phyloP scores from a whole-genome alignment of 208 protist genomes.

The Trypanosoma cruzi region DNA sequence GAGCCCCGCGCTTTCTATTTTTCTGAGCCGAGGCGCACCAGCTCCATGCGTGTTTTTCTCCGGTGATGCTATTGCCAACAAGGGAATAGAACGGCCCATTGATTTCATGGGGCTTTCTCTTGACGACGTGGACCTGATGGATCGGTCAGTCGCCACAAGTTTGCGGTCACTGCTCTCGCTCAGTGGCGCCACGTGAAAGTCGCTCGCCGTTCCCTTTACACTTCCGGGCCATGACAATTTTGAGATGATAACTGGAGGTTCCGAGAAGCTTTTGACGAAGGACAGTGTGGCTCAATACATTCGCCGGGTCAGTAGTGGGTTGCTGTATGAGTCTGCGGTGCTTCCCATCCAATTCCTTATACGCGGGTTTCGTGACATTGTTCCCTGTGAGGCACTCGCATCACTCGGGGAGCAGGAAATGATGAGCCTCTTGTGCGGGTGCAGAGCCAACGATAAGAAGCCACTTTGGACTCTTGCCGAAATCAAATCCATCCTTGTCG shows the following conservation, averaged over 20 bases:
- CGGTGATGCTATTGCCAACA: constrained; percentile 10
- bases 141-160: constrained; percentile 50
- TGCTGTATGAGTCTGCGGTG: constrained; percentile 77
- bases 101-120: constrained; percentile 68
- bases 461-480: constrained; percentile 83
- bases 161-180: constrained; percentile 44
- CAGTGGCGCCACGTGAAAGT: constrained; percentile 34
- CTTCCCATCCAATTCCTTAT: constrained; percentile 66
- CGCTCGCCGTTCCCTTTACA: constrained; percentile 83
- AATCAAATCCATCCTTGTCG: constrained; percentile 78
- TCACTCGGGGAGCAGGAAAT: constrained; percentile 64
- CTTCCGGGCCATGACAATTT: constrained; percentile 75
- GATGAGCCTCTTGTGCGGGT: constrained; percentile 66
- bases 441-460: constrained; percentile 34
- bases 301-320: constrained; percentile 48
- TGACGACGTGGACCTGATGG: constrained; percentile 57
- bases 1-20: constrained; percentile 66
- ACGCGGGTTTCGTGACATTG: constrained; percentile 74
- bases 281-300: constrained; percentile 66
- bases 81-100: constrained; percentile 51
- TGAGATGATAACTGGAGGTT: constrained; percentile 58
- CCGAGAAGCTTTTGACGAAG: constrained; percentile 42
- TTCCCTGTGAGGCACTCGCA: constrained; percentile 67
- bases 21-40: constrained; percentile 55
- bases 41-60: constrained; percentile 32